A percentile compares a stretch with the other conserved stretches of the same genome.
phyloP scores from a whole-genome alignment of 1,284 basidiomycete genomes.

The Tilletia caries region DNA sequence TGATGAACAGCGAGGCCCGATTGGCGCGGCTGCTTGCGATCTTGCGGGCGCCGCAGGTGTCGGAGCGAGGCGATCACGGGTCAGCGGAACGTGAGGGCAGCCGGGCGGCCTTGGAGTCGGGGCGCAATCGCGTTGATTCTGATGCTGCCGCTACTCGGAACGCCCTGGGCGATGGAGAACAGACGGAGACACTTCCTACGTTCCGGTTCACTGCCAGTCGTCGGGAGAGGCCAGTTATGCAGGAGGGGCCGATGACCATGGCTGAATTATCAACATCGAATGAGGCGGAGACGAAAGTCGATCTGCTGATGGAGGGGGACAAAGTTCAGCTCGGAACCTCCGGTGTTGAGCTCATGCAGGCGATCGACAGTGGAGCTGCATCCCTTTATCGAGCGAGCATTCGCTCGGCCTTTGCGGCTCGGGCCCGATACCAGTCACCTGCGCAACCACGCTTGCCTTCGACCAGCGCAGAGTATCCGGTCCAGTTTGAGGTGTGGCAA shows the following conservation, averaged over 20 bases:
- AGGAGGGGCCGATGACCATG: background rate
- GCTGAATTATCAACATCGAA: background rate
- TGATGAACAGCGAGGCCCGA: background rate
- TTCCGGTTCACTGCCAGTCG: too few species aligned
- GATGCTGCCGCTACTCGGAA: too few species aligned
- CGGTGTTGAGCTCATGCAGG: background rate
- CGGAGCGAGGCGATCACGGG: background rate
- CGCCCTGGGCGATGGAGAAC: too few species aligned
- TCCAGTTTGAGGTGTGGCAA: background rate
- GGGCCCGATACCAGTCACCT: background rate
- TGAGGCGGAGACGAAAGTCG: background rate
- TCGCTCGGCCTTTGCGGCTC: background rate
- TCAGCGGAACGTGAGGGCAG: background rate
- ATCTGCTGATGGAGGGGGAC: background rate
- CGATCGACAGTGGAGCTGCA: background rate
- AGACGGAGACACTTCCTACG: too few species aligned
- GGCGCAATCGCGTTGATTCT: background rate
- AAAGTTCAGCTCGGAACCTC: background rate
- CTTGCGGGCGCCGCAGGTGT: background rate
- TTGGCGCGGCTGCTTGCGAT: background rate
- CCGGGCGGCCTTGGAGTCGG: background rate
- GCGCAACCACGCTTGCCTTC: background rate
- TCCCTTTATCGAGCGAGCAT: background rate
- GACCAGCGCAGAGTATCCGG: background rate
- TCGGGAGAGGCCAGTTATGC: too few species aligned